Base-by-base conservation (phyloP, 352 stramenopile species). In the Phytophthora constricta region DNA sequence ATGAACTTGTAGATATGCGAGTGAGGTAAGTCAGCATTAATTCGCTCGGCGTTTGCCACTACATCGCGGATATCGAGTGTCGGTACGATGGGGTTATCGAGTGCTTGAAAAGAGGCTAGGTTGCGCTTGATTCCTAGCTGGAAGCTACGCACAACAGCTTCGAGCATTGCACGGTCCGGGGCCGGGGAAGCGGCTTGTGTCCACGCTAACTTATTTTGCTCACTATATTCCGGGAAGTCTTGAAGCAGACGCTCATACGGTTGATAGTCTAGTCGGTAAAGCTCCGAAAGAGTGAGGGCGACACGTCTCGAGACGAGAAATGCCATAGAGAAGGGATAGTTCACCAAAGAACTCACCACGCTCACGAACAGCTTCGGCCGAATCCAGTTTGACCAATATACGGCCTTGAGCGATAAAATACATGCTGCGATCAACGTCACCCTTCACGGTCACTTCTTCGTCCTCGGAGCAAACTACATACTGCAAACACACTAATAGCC, bases 351-450 rank as follows among this genome's bases (percentile, higher is more conserved):
- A 89, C 8, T 84, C 83, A 5, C 83, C 83, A 10, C 74, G 77
- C 26, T 90, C 83, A 25, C 87, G 86, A 4, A 80, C 79, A 2
- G 65, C 56, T 33, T 93, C 84, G 9, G 50, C 76, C 13, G 72
- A 75, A 33, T 82, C 75, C 1, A 87, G 67, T 31, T 88, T 90
- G 25, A 92, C 69, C 33, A 95, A 67, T 11, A 95, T 62, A 2
- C 83, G 82, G 0, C 86, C 86, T 5, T 79, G 51, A 3, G 82
- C 73, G 34, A 95, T 91, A 46, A 95, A 92, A 60, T 95, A 95
- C 86, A 95, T 93, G 55, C 70, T 87, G 19, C 79, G 78, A 27
- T 93, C 85, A 16, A 93, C 85, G 62, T 95, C 86, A 3, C 86
- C 86, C 42, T 68, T 71, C 56, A 88, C 86, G 27, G 89, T 72